Base-by-base conservation (phyloP, 176 grass and related monocot species). In the Triticum dicoccoides region DNA sequence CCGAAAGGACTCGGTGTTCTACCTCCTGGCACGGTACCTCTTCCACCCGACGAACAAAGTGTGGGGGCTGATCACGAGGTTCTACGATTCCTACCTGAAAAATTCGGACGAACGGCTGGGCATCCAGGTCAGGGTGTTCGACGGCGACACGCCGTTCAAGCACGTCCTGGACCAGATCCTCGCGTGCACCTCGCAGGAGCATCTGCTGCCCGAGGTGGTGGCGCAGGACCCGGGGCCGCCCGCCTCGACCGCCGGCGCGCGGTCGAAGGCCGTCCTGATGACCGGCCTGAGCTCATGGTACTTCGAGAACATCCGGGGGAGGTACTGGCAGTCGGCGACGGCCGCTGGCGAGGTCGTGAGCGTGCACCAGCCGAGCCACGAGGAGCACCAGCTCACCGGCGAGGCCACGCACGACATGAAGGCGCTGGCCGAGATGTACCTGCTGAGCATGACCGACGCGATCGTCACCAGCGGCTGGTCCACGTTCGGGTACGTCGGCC, bases 331-430 rank as follows among this genome's bases (percentile, higher is more conserved):
- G 82, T 89, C 81, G 68, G 68, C 90, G 35, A 88, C 93, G 34
- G 85, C 35, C 6, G 67, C 61, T 24, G 88, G 93, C 8, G 88
- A 92, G 78, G 80, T 92, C 1, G 83, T 95, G 20, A 79, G 85
- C 63, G 85, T 95, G 64, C 69, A 95, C 86, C 93, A 95, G 85
- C 93, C 93, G 5, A 95, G 85, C 79, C 90, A 92, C 82, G 93
- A 95, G 82, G 86, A 90, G 83, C 77, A 83, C 80, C 88, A 89
- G 77, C 79, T 88, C 30, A 74, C 56, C 0, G 89, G 89, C 6
- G 51, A 79, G 73, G 82, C 79, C 5, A 83, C 80, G 58, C 93
- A 94, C 79, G 88, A 94, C 85, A 86, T 82, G 86, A 92, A 90
- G 79, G 93, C 93, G 35, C 39, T 94, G 84, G 84, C 89, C 3